Evolutionary conservation across 352 stramenopile species (phyloP).

Genomic region (Pythium dissimile): DNA sequence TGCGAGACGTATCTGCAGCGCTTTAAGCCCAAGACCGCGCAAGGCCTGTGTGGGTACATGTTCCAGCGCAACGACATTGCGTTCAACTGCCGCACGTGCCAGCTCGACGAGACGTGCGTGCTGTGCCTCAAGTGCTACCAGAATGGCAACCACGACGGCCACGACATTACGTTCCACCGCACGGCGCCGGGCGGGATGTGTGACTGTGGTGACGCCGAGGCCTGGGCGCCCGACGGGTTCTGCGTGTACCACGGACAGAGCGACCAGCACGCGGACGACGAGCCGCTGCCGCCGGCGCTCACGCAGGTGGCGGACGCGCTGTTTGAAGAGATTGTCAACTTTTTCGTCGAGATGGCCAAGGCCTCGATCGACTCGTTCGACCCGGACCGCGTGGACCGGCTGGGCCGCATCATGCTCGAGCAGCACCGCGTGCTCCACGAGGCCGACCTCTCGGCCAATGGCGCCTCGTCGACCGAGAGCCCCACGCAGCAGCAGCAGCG

Average conservation of each 20-base stretch:
- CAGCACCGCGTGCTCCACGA: slow-evolving; percentile 26
- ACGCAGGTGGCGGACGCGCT: slow-evolving; percentile 53
- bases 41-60: slow-evolving; percentile 92
- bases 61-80: slow-evolving; percentile 97
- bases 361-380: slow-evolving; percentile 72
- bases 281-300: slow-evolving; percentile 36
- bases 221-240: slow-evolving; percentile 94
- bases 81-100: slow-evolving; percentile 98
- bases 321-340: slow-evolving; percentile 68
- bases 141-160: slow-evolving; percentile 92
- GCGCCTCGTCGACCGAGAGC: slow-evolving; percentile 2
- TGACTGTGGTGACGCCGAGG: slow-evolving; percentile 98
- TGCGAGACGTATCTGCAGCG: slow-evolving; percentile 56
- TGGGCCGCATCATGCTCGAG: slow-evolving; percentile 41
- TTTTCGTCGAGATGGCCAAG: slow-evolving; percentile 72
- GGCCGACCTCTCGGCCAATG: slow-evolving; percentile 6
- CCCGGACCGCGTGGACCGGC: slow-evolving; percentile 43
- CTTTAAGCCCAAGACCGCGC: slow-evolving; percentile 53
- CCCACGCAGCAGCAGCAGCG: slow-evolving; percentile 22
- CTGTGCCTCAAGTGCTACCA: slow-evolving; percentile 96
- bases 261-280: slow-evolving; percentile 15
- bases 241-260: slow-evolving; percentile 87
- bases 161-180: slow-evolving; percentile 89
- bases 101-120: slow-evolving; percentile 97
- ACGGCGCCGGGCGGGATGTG: slow-evolving; percentile 90